A percentile compares a stretch with the other conserved stretches of the same genome.
Conservation (phyloP, 73 alveolate species). For the Stentor roeselii region DNA sequence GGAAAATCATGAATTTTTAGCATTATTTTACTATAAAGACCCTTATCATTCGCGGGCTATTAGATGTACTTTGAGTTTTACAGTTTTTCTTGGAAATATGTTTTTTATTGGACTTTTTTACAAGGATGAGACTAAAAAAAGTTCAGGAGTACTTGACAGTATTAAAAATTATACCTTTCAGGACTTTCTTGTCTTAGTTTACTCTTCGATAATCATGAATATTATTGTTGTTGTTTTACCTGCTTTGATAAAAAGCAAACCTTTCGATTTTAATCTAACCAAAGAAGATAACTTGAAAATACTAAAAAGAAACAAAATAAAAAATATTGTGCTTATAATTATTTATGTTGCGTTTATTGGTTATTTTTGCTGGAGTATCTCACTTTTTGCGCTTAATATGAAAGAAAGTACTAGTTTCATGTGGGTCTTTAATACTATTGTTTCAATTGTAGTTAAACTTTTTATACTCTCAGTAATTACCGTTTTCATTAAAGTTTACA, state of each 20-base stretch:
- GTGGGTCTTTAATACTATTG: slow-evolving; percentile 10
- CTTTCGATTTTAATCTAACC: background rate
- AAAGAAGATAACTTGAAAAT: background rate
- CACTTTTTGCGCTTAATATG: background rate
- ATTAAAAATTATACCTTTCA: background rate
- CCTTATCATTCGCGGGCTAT: background rate
- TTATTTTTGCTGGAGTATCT: background rate
- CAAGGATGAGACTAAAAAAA: background rate
- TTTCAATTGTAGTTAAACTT: background rate
- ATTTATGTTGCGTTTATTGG: background rate
- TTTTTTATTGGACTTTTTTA: slow-evolving; percentile 13
- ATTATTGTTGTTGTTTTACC: background rate
- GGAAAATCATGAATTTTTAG: background rate
- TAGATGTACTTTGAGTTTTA: background rate
- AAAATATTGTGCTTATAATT: background rate
- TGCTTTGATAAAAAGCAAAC: background rate
- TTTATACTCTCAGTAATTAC: background rate
- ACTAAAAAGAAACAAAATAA: background rate
- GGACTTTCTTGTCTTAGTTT: background rate
- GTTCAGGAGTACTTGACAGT: background rate
- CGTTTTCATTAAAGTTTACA: background rate
- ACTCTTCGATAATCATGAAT: background rate
- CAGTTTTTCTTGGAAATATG: background rate
- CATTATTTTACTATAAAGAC: background rate
- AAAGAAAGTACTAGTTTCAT: background rate